Evolutionary conservation across 257 asterid species (phyloP).

Genomic region (Solanum rostratum): DNA sequence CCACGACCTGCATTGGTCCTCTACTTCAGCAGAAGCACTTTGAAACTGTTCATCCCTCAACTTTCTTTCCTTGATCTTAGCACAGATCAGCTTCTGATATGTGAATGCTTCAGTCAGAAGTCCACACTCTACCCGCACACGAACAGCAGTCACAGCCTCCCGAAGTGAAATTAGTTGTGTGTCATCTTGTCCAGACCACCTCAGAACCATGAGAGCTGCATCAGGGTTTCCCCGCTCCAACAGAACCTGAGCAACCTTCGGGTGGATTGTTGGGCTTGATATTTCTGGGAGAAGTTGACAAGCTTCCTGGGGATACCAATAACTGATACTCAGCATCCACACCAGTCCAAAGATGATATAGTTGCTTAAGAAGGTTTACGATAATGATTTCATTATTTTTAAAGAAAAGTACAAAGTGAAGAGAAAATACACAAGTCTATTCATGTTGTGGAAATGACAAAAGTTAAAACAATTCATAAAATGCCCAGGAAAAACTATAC

Average conservation of each 20-base stretch:
- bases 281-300: constrained; percentile 82
- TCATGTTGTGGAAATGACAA: not conserved
- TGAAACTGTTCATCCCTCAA: constrained; percentile 13
- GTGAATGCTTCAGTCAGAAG: constrained; percentile 91
- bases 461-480: not conserved
- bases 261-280: constrained; percentile 66
- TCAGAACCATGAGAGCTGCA: constrained; percentile 83
- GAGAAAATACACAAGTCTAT: not conserved
- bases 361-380: not conserved
- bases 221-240: constrained; percentile 90
- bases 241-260: constrained; percentile 64
- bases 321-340: constrained; percentile 1
- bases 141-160: constrained; percentile 82
- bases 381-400: not conserved
- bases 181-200: constrained; percentile 86
- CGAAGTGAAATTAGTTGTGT: constrained; percentile 46
- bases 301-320: constrained; percentile 53
- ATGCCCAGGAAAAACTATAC: not conserved
- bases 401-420: not conserved
- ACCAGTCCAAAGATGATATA: not conserved
- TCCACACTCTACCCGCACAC: constrained; percentile 85
- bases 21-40: constrained; percentile 24
- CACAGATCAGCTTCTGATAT: constrained; percentile 73
- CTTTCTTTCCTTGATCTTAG: constrained; percentile 56
- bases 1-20: constrained; percentile 40